phyloP scores from a whole-genome alignment of 2,329 filamentous ascomycete genomes.

The Sporothrix brunneoviolacea region DNA sequence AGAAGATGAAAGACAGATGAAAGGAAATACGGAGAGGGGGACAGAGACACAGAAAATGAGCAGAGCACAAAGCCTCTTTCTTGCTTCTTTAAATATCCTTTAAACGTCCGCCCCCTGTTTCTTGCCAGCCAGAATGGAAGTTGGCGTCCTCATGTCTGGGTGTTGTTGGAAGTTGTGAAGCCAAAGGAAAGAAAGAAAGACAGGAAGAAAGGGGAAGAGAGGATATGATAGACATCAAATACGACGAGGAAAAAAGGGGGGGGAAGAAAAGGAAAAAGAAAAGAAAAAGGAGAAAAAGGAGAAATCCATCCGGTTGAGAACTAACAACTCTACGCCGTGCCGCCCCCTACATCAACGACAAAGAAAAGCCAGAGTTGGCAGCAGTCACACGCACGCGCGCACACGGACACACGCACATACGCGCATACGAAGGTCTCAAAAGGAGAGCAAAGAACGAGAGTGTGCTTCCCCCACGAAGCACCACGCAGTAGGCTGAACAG shows the following conservation, averaged over 20 bases:
- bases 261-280: not conserved
- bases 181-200: not conserved
- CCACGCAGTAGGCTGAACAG: too few relatives aligned
- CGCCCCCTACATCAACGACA: too few relatives aligned
- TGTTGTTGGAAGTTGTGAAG: not conserved
- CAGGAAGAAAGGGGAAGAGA: not conserved
- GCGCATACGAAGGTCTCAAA: too few relatives aligned
- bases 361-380: too few relatives aligned
- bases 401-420: too few relatives aligned
- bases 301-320: too few relatives aligned
- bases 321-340: too few relatives aligned
- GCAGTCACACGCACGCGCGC: too few relatives aligned
- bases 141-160: not conserved
- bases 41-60: not conserved
- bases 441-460: not conserved
- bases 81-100: not conserved
- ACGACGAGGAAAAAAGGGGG: not conserved
- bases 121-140: not conserved
- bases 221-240: not conserved
- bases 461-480: too few relatives aligned
- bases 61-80: not conserved
- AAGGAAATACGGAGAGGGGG: too few relatives aligned
- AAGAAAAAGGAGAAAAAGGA: too few relatives aligned
- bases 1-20: not conserved
- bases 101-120: conserved; percentile 1